Base-by-base conservation (phyloP, 176 grass and related monocot species). In the Cymbopogon citratus region DNA sequence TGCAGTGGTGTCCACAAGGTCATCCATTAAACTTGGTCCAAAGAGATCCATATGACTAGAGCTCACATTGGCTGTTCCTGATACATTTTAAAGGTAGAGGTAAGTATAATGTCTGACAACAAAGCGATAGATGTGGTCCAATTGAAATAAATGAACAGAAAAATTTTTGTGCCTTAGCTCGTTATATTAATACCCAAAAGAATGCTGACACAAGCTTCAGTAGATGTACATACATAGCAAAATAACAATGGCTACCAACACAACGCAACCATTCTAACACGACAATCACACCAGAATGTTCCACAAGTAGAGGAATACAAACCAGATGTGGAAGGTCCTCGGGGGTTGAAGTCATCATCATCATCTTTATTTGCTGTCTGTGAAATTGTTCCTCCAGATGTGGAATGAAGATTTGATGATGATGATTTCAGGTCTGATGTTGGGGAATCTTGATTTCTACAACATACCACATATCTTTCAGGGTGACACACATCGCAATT, bases 271-370 rank as follows among this genome's bases (percentile, higher is more conserved):
- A 18, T 40, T 46, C 11, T 66, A 69, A 74, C 48, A 52, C 26
- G 34, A 29, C 3, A 67, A 74, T 11, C 1, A 54, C 16, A 24
- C 12, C 23, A 51, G 51, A 71, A 75, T 48, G 54, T 74, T 66
- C 21, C 60, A 25, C 61, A 68, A 13, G 67, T 1, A 11, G 9
- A 54, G 51, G 51, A 65, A 80, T 59, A 71, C 51, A 54, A 13
- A 93, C 91, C 82, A 83, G 27, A 48, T 70, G 60, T 36, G 33
- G 85, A 82, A 54, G 87, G 63, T 81, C 36, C 91, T 44, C 87
- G 94, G 60, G 87, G 91, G 61, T 97, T 70, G 74, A 97, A 97
- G 19, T 93, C 89, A 2, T 90, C 91, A 2, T 88, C 85, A 48
- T 91, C 79, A 15, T 90, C 76, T 48, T 73, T 36, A 21, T 85